A percentile compares a stretch with the other conserved stretches of the same genome.
These are phyloP conservation scores for Fusarium liriodendri DNA, from an alignment of 2,329 filamentous ascomycete genomes.

Conservation along the genomic window DNA sequence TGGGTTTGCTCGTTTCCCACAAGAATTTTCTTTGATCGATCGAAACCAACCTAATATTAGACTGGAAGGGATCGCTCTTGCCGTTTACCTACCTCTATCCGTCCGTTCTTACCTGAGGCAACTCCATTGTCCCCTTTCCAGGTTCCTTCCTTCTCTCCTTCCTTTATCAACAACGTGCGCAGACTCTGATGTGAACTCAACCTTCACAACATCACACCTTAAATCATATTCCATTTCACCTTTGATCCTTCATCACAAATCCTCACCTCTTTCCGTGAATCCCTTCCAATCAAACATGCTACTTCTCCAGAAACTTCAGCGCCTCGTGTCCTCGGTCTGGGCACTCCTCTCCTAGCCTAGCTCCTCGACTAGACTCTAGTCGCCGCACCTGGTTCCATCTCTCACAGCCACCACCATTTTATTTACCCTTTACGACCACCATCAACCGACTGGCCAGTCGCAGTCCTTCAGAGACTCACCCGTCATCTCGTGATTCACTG, in stretches of 20 bases:
- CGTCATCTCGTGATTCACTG: slow-evolving; percentile 1
- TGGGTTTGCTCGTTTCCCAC: neutral
- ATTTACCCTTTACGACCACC: slow-evolving; percentile 9
- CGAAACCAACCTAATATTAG: neutral
- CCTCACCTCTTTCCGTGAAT: neutral
- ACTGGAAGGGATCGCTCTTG: neutral
- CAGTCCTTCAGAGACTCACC: slow-evolving; percentile 27
- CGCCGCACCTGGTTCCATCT: slow-evolving; percentile 5
- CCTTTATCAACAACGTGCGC: neutral
- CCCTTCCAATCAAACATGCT: slow-evolving; percentile 21
- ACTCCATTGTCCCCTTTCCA: slow-evolving; percentile 4
- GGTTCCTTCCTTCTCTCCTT: slow-evolving; percentile 1
- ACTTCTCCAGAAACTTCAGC: slow-evolving; percentile 9
- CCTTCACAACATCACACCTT: neutral
- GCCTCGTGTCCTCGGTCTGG: slow-evolving; percentile 16
- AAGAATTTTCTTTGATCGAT: neutral
- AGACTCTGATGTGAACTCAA: neutral
- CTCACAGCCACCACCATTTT: slow-evolving; percentile 16
- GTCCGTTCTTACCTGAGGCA: neutral
- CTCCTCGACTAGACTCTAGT: slow-evolving; percentile 18
- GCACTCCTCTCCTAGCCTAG: slow-evolving; percentile 24
- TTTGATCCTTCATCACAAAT: slow-evolving; percentile 1
- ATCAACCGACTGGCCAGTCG: slow-evolving; percentile 25
- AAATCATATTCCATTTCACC: neutral
- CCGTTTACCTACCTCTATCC: neutral